Base-by-base conservation (phyloP, 768 basidiomycete genomes). In the Pleurotus ostreatus region DNA sequence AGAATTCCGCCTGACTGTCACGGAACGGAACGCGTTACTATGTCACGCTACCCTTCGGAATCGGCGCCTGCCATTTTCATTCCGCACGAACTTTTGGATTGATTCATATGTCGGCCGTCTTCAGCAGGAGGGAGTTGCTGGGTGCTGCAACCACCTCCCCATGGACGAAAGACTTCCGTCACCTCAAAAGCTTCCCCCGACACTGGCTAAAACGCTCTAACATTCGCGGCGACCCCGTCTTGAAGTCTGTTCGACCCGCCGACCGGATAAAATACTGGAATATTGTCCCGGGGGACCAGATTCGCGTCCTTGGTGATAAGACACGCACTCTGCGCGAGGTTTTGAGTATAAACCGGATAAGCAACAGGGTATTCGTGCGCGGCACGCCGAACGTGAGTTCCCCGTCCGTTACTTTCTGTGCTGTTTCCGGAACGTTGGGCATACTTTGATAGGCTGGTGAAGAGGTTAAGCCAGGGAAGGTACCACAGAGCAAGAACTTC, bases 231-330 rank as follows among this genome's bases (percentile, higher is more conserved):
- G 68, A 74, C 60, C 71, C 0, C 39, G 67, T 69, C 57, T 59
- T 77, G 54, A 88, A 88, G 66, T 79, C 80, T 40, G 83, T 81
- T 45, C 76, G 79, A 11, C 78, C 81, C 9, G 76, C 78, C 56
- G 86, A 91, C 63, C 78, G 92, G 46, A 88, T 94, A 52, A 88
- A 90, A 67, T 83, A 82, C 65, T 94, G 92, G 92, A 94, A 93
- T 65, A 80, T 94, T 58, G 86, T 91, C 34, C 89, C 92, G 4
- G 92, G 92, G 5, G 92, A 94, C 72, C 81, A 79, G 54, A 82
- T 94, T 64, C 81, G 86, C 49, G 60, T 92, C 55, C 78, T 82
- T 5, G 87, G 88, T 22, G 86, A 90, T 68, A 74, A 76, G 58
- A 74, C 76, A 23, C 80, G 77, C 41, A 78, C 71, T 13, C 63